Base-by-base conservation (phyloP, 371 early-diverging fungal species). In the Batrachochytrium dendrobatidis region DNA sequence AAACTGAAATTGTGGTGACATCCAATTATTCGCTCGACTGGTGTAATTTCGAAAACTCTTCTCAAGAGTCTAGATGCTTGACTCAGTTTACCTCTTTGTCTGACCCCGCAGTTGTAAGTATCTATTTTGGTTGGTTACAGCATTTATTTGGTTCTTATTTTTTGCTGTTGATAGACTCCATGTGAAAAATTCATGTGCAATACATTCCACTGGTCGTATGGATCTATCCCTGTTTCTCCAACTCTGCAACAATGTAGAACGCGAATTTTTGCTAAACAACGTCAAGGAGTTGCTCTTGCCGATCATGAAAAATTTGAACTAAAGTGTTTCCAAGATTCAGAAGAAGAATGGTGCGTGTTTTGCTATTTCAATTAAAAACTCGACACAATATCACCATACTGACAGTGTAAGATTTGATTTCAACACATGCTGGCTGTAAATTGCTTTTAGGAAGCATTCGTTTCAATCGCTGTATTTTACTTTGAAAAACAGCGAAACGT, bases 191-290 rank as follows among this genome's bases (percentile, higher is more conserved):
- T 53, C 35, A 34, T 54, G 51, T n/a, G 25, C 24, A 29, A n/a
- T 22, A 51, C 60, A 20, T 66, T 56, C 46, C 59, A 62, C 50
- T 66, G 62, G 61, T 25, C 29, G 32, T 58, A 58, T 39, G 58
- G 30, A 3, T 17, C 59, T 4, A 22, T 50, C 32, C 57, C 39
- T 17, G 10, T 10, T 5, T 59, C 55, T 28, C 33, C 66, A 30
- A 56, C 60, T 15, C 4, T 53, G 15, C 61, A 62, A 44, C 51
- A 56, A 17, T 43, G 55, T 2, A 17, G 55, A 5, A 58, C 57
- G 54, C 39, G 57, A 25, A 59, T 51, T 39, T 34, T 66, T 1
- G 29, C 60, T 8, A 29, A 53, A 17, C 55, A 58, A n/a, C 24
- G 52, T 17, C 17, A 55, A 28, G 3, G 59, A 62, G 22, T 43